These are phyloP conservation scores for Carex kokanica DNA, from an alignment of 176 grass and related monocot genomes.

Conservation along the genomic window DNA sequence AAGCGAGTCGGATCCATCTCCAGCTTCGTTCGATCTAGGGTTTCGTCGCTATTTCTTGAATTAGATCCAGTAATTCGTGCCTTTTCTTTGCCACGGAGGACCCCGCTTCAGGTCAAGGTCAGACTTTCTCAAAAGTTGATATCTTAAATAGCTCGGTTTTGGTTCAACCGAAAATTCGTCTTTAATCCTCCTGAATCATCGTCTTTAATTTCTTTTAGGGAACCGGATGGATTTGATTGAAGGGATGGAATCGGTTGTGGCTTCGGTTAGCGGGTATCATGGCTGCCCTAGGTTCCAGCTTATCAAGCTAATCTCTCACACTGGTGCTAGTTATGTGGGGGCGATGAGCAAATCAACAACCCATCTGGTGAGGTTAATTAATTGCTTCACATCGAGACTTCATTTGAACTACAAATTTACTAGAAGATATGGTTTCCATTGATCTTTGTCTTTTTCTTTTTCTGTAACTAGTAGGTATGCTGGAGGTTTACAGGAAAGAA, in stretches of 20 bases:
- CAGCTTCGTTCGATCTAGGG: constrained; percentile 18
- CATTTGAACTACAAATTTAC: background rate
- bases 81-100: background rate
- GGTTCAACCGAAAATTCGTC: too few species aligned
- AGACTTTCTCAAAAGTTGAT: background rate
- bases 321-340: constrained; percentile 75
- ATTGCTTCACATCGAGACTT: background rate
- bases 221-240: constrained; percentile 18
- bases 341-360: constrained; percentile 77
- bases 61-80: background rate
- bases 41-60: constrained; percentile 1
- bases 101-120: background rate
- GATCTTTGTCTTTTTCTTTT: background rate
- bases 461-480: constrained; percentile 54
- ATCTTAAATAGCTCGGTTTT: background rate
- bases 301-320: constrained; percentile 78
- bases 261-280: constrained; percentile 91
- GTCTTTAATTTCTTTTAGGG: constrained; percentile 31
- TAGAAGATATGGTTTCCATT: background rate
- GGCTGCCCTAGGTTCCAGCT: constrained; percentile 68
- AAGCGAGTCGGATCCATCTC: background rate
- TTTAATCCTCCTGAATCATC: background rate
- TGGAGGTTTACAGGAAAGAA: constrained; percentile 89
- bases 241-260: constrained; percentile 69
- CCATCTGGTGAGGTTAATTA: constrained; percentile 50